phyloP scores from a whole-genome alignment of 2,329 filamentous ascomycete species.

The Domatiomyces catenatus region DNA sequence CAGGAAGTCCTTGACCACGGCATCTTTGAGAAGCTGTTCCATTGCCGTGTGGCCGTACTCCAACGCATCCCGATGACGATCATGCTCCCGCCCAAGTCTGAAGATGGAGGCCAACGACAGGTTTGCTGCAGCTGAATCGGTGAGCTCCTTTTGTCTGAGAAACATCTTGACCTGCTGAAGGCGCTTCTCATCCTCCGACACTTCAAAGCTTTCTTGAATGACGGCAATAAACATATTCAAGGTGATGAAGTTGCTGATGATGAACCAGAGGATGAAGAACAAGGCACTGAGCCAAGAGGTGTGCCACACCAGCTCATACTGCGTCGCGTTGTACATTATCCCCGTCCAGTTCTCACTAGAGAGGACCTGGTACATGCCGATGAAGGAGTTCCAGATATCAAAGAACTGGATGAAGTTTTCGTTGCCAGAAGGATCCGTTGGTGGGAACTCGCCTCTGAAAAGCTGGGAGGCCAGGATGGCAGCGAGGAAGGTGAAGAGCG shows the following conservation, averaged over 20 bases:
- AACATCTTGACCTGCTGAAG: constrained; percentile 93
- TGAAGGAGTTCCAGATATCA: constrained; percentile 86
- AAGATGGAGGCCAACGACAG: constrained; percentile 61
- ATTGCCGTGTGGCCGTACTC: constrained; percentile 85
- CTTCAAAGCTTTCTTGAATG: constrained; percentile 98
- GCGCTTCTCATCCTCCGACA: constrained; percentile 95
- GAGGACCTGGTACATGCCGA: constrained; percentile 94
- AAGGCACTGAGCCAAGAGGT: constrained; percentile 88
- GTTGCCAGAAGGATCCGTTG: constrained; percentile 44
- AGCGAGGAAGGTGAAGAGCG: constrained; percentile 83
- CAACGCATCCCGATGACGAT: constrained; percentile 58
- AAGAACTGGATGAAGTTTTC: constrained; percentile 61
- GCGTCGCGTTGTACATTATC: constrained; percentile 69
- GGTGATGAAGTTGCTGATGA: constrained; percentile 84
- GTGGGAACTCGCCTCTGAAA: constrained; percentile 71
- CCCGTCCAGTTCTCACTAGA: constrained; percentile 93
- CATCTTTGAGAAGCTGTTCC: constrained; percentile 93
- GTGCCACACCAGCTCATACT: constrained; percentile 45
- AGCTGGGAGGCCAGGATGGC: constrained; percentile 88
- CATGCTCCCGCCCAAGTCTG: constrained; percentile 46
- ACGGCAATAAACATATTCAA: constrained; percentile 99
- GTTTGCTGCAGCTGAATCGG: constrained; percentile 48
- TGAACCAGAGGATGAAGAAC: constrained; percentile 91
- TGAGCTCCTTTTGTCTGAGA: constrained; percentile 75
- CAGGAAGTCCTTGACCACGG: constrained; percentile 85